phyloP scores from a whole-genome alignment of 192 early-diverging fungal genomes.

The Piromyces sp. region DNA sequence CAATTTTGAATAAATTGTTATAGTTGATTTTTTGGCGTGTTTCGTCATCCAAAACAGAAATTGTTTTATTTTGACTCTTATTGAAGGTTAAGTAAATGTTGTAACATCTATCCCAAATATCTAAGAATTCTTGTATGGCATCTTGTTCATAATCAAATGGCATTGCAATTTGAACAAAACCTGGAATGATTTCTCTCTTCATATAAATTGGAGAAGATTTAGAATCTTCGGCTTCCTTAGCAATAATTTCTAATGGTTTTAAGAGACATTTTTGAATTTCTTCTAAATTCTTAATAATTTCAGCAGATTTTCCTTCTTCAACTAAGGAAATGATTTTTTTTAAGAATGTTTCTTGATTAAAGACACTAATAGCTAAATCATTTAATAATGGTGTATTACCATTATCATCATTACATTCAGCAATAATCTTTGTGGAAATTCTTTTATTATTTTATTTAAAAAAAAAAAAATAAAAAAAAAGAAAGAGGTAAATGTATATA shows the following conservation, averaged over 20 bases:
- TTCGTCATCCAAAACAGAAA: conserved; percentile 8
- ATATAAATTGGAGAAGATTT: conserved; percentile 17
- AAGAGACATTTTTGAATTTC: conserved; percentile 4
- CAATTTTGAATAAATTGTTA: neutral
- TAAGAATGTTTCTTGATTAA: conserved; percentile 49
- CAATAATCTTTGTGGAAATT: neutral
- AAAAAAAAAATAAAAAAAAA: neutral
- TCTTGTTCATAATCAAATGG: neutral
- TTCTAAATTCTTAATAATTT: conserved; percentile 1
- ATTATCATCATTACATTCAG: neutral
- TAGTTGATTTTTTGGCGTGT: conserved; percentile 2
- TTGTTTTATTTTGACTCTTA: neutral
- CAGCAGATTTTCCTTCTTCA: conserved; percentile 11
- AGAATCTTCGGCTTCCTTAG: neutral
- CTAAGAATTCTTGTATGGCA: neutral
- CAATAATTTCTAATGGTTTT: neutral
- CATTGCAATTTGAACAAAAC: conserved; percentile 20
- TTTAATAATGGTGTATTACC: conserved; percentile 20
- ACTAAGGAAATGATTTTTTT: conserved; percentile 21
- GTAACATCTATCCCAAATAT: neutral
- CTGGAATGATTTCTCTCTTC: conserved; percentile 12
- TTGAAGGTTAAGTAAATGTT: neutral
- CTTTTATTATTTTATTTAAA: conserved; percentile 1
- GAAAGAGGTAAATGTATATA: too few species aligned
- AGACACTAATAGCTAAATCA: conserved; percentile 39